Evolutionary conservation across 352 stramenopile species (phyloP).

Genomic region (Globisporangium ultimum): DNA sequence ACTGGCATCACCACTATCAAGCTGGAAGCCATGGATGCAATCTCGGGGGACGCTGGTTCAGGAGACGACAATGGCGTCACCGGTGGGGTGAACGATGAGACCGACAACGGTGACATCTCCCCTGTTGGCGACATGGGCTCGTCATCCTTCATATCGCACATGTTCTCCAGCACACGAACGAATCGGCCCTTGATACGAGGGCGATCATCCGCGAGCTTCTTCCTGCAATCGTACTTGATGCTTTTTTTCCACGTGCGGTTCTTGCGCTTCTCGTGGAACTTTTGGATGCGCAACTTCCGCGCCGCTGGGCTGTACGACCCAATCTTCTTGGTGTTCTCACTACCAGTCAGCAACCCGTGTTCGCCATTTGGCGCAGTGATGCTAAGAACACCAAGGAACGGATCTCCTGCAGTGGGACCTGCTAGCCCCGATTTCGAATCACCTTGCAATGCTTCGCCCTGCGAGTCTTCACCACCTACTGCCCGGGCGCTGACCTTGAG

Average conservation of each 20-base stretch:
- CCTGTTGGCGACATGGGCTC: constrained; percentile 23
- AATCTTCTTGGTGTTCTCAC: constrained; percentile 66
- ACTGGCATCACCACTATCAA: constrained; percentile 6
- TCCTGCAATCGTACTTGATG: constrained; percentile 99
- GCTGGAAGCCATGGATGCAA: not conserved
- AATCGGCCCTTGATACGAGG: constrained; percentile 93
- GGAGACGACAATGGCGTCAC: constrained; percentile 16
- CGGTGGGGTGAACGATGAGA: constrained; percentile 17
- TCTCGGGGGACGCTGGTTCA: not conserved
- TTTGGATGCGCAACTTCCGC: constrained; percentile 91
- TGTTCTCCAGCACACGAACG: constrained; percentile 79
- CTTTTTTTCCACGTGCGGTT: constrained; percentile 97
- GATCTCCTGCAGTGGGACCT: constrained; percentile 24
- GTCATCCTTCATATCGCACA: constrained; percentile 40
- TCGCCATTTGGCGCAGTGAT: constrained; percentile 24
- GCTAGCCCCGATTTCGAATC: constrained; percentile 21
- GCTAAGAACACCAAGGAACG: constrained; percentile 43
- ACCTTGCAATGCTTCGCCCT: constrained; percentile 26
- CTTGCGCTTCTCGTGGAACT: constrained; percentile 97
- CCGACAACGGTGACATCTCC: constrained; percentile 13
- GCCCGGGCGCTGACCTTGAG: constrained; percentile 26
- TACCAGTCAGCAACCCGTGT: constrained; percentile 7
- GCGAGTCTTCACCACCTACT: constrained; percentile 28
- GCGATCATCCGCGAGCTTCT: constrained; percentile 96
- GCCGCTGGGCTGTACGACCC: constrained; percentile 94